Percentiles rank a stretch among this genome's conserved stretches.
These are phyloP conservation scores for Verticillium isaacii DNA, from an alignment of 2,329 filamentous ascomycete genomes.

Conservation along the genomic window DNA sequence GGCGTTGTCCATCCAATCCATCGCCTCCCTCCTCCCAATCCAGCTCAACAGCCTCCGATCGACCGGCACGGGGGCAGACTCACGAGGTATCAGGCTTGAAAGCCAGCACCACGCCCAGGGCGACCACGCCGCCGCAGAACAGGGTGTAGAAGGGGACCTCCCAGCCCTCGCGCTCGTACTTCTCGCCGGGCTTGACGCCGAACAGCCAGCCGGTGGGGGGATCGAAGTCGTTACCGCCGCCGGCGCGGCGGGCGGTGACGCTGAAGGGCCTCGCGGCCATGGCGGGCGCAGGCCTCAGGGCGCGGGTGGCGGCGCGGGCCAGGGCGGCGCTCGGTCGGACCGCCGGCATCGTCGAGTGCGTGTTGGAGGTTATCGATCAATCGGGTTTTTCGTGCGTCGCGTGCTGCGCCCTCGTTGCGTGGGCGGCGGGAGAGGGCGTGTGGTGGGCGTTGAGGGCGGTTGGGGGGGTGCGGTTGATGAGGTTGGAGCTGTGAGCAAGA, in stretches of 20 bases:
- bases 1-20: background rate
- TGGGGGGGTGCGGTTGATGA: conserved; percentile 6
- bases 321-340: conserved; percentile 14
- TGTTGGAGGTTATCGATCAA: background rate
- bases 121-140: conserved; percentile 71
- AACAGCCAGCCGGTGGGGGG: conserved; percentile 89
- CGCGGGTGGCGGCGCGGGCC: conserved; percentile 19
- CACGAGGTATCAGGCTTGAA: conserved; percentile 99
- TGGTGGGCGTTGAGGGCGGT: conserved; percentile 1
- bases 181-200: conserved; percentile 90
- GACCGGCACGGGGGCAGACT: conserved; percentile 37
- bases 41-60: background rate
- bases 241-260: conserved; percentile 35
- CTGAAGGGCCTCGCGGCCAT: conserved; percentile 34
- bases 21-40: background rate
- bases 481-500: conserved; percentile 9
- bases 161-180: conserved; percentile 95
- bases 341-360: conserved; percentile 9
- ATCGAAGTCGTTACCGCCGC: conserved; percentile 68
- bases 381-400: conserved; percentile 3
- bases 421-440: background rate
- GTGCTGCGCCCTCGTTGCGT: background rate
- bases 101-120: conserved; percentile 76
- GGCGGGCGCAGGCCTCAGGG: conserved; percentile 23
- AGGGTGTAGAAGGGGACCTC: conserved; percentile 82